A percentile compares a stretch with the other conserved stretches of the same genome.
phyloP scores from a whole-genome alignment of 495 filamentous ascomycete genomes.

The Rhizodiscina lignyota region DNA sequence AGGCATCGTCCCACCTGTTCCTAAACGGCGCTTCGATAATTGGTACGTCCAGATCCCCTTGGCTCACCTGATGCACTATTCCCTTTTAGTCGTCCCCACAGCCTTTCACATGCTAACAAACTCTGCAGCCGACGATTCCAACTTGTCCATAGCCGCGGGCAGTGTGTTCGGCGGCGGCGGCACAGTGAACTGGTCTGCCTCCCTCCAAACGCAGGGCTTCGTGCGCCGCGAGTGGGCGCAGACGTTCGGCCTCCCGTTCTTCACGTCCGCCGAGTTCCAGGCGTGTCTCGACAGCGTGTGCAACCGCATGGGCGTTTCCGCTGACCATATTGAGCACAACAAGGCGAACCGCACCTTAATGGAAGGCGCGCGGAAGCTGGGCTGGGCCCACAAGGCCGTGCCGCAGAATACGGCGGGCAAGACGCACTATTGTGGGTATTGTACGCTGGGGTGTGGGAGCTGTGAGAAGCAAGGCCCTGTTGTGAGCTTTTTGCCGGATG shows the following conservation, averaged over 20 bases:
- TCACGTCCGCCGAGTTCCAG: conserved; percentile 61
- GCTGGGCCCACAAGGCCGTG: conserved; percentile 49
- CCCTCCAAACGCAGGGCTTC: conserved; percentile 61
- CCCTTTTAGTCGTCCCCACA: too few species aligned
- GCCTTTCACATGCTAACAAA: too few species aligned
- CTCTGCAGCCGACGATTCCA: conserved; percentile 38
- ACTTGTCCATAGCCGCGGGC: conserved; percentile 45
- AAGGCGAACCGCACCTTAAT: conserved; percentile 47
- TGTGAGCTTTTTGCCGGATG: conserved; percentile 63
- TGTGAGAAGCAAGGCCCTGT: conserved; percentile 64
- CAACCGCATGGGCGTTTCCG: conserved; percentile 63
- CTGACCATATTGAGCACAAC: conserved; percentile 51
- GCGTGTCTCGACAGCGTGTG: conserved; percentile 55
- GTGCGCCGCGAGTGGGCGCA: conserved; percentile 72
- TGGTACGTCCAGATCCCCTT: conserved; percentile 3
- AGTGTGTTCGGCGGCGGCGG: conserved; percentile 76
- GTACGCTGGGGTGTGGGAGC: conserved; percentile 56
- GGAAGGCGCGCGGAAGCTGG: conserved; percentile 60
- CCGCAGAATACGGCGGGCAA: conserved; percentile 65
- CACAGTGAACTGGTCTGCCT: conserved; percentile 78
- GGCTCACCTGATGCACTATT: not conserved
- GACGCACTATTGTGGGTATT: conserved; percentile 65
- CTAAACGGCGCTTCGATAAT: conserved; percentile 14
- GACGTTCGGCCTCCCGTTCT: conserved; percentile 51
- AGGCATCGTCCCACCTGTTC: conserved; percentile 43